These are phyloP conservation scores for Wickerhamomyces canadensis DNA, from an alignment of 805 yeast species.

Conservation along the genomic window DNA sequence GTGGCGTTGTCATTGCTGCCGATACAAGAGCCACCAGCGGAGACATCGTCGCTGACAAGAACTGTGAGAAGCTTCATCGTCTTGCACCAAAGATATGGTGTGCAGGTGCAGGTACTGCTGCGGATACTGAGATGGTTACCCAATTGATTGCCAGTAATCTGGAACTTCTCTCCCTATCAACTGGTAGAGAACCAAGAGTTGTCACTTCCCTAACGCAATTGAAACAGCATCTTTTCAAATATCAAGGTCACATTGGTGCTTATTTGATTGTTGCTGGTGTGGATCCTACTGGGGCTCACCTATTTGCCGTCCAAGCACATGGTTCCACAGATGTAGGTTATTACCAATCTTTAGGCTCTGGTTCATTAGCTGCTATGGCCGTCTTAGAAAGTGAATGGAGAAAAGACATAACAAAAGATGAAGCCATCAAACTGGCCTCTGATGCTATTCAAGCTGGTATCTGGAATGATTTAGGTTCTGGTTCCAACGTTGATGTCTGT, in stretches of 20 bases:
- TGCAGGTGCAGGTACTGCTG: slow-evolving; percentile 99
- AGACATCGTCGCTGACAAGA: slow-evolving; percentile 94
- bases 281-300: slow-evolving; percentile 93
- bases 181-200: slow-evolving; percentile 86
- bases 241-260: slow-evolving; percentile 97
- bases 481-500: slow-evolving; percentile 96
- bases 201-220: slow-evolving; percentile 88
- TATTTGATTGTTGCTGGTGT: slow-evolving; percentile 97
- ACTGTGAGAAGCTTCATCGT: slow-evolving; percentile 91
- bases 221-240: slow-evolving; percentile 92
- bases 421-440: slow-evolving; percentile 85
- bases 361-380: slow-evolving; percentile 98
- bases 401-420: slow-evolving; percentile 71
- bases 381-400: slow-evolving; percentile 88
- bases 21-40: slow-evolving; percentile 99
- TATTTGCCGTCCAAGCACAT: slow-evolving; percentile 93
- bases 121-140: slow-evolving; percentile 97
- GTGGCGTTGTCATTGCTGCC: slow-evolving; percentile 97
- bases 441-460: slow-evolving; percentile 97
- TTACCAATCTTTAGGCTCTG: slow-evolving; percentile 91
- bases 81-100: slow-evolving; percentile 94
- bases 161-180: slow-evolving; percentile 82
- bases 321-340: slow-evolving; percentile 97
- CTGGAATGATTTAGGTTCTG: slow-evolving; percentile 98
- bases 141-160: slow-evolving; percentile 86